Base-by-base conservation (phyloP, 2,329 filamentous ascomycete species). In the Ceratocystis lukuohia region DNA sequence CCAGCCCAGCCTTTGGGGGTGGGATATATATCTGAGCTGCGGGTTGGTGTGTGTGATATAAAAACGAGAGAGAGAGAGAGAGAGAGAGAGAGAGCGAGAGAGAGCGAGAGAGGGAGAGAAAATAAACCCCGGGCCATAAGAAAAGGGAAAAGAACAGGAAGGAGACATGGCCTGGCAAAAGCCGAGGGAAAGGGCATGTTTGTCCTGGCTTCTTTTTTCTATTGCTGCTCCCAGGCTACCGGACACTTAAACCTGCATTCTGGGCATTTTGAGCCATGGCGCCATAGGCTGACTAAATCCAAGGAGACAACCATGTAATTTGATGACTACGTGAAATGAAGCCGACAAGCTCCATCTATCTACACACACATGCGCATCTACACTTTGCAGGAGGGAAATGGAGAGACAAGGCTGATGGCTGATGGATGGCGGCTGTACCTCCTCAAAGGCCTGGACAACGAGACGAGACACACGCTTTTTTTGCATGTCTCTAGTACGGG, bases 211-310 rank as follows among this genome's bases (percentile, higher is more conserved):
- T 62, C 20, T n/a, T 17, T 25, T 44, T 62, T 44, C 15, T 20
- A 17, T 64, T 66, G 25, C 59, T 63, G 65, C 64, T 66, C 41
- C 61, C 61, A 61, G 8, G 46, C 25, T 53, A 53, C 25, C 66
- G 46, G 45, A 61, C 66, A 69, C 68, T 68, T 66, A 69, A 41
- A 41, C 37, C 37, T 41, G 37, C 68, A 68, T 65, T 68, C 53
- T 67, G 67, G 45, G 48, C 28, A 46, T 66, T 59, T 64, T 68
- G 65, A 44, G 67, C 63, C 68, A 68, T 66, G 64, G 67, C 65
- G 65, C 37, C 45, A 65, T 62, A 56, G 56, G 37, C 48, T 53
- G 45, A 65, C 57, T 59, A 59, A 62, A 62, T 48, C 30, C 62
- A 30, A 33, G 59, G 28, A 22, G 30, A 61, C n/a, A 37, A 15